A percentile compares a stretch with the other conserved stretches of the same genome.
phyloP scores from a whole-genome alignment of 2,329 filamentous ascomycete species.

The Gremmenia infestans region DNA sequence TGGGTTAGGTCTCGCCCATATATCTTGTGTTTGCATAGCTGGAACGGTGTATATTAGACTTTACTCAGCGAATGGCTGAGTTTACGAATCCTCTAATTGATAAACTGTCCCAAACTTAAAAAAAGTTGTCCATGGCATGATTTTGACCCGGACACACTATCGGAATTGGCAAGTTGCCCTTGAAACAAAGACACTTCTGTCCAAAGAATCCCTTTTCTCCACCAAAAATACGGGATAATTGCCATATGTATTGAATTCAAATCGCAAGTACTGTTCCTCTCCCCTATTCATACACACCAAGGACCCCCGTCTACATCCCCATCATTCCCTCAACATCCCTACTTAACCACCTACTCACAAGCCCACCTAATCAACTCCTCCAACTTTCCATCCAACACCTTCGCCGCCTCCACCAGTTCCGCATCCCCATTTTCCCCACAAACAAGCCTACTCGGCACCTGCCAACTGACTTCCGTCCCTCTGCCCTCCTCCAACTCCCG shows the following conservation, averaged over 20 bases:
- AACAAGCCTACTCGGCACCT: constrained; percentile 20
- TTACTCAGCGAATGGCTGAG: constrained; percentile 11
- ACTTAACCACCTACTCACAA: not conserved
- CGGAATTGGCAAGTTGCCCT: not conserved
- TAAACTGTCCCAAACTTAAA: not conserved
- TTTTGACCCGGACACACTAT: not conserved
- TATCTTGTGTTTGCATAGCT: constrained; percentile 27
- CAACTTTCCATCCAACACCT: constrained; percentile 16
- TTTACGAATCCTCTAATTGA: constrained; percentile 18
- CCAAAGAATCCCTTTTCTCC: not conserved
- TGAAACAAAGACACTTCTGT: too few relatives aligned
- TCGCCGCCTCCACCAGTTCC: constrained; percentile 10
- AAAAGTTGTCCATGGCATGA: too few relatives aligned
- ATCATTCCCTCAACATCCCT: not conserved
- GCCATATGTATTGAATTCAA: not conserved
- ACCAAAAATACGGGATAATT: not conserved
- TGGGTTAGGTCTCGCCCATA: constrained; percentile 21
- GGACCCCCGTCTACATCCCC: not conserved
- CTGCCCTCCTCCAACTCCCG: constrained; percentile 8
- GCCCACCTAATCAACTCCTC: constrained; percentile 9
- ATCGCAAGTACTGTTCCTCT: not conserved
- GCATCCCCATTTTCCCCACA: constrained; percentile 6
- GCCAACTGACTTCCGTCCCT: constrained; percentile 18
- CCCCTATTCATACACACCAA: not conserved
- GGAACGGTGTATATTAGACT: constrained; percentile 26